phyloP scores from a whole-genome alignment of 73 alveolate species.

The Tetrahymena elliotti region DNA sequence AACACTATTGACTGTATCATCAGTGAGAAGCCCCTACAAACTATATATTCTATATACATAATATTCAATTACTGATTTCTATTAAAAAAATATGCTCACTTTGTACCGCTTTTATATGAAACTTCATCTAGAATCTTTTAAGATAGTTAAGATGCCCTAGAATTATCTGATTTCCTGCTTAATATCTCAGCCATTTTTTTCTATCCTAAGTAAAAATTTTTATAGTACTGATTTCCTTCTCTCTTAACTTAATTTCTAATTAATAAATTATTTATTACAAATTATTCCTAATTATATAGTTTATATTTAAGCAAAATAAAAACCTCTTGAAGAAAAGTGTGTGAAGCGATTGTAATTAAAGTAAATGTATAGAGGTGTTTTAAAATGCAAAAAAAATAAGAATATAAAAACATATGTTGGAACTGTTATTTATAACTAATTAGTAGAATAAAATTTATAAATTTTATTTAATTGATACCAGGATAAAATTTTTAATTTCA shows the following conservation, averaged over 20 bases:
- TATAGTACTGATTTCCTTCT: background rate
- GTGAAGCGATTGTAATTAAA: background rate
- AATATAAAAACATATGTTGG: background rate
- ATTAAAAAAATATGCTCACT: background rate
- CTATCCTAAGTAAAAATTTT: background rate
- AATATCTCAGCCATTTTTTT: background rate
- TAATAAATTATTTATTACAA: background rate
- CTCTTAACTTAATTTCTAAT: background rate
- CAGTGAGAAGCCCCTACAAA: background rate
- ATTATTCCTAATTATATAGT: background rate
- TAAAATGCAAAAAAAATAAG: background rate
- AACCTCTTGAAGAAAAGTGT: background rate
- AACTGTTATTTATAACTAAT: background rate
- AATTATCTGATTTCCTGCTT: background rate
- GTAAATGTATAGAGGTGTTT: no score
- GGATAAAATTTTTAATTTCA: background rate
- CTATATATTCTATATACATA: background rate
- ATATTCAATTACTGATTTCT: background rate
- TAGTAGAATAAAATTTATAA: background rate
- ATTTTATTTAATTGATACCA: background rate
- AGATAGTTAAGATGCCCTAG: background rate
- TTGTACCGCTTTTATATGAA: background rate
- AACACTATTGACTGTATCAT: background rate
- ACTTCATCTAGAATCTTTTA: background rate
- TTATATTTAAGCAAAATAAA: background rate